A percentile compares a stretch with the other conserved stretches of the same genome.
phyloP scores from a whole-genome alignment of 192 early-diverging fungal genomes.

The Coemansia sp. region DNA sequence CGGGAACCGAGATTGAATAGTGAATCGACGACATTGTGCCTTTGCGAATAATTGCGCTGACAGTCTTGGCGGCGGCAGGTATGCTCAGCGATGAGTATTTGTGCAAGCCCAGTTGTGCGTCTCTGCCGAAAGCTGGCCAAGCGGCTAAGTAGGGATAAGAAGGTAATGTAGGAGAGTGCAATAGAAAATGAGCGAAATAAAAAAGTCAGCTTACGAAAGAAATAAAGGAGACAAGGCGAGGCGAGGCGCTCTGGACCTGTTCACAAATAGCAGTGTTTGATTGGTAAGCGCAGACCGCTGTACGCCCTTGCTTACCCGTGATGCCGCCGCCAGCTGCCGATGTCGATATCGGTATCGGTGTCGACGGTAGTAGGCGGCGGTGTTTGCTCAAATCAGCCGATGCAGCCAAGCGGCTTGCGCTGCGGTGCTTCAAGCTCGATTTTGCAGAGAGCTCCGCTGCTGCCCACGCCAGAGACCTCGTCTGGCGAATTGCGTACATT shows the following conservation, averaged over 20 bases:
- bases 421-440: background rate
- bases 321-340: background rate
- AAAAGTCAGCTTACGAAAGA: background rate
- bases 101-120: background rate
- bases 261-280: background rate
- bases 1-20: constrained; percentile 41
- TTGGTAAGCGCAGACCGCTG: background rate
- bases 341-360: background rate
- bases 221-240: background rate
- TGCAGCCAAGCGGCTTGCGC: background rate
- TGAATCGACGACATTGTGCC: constrained; percentile 29
- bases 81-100: constrained; percentile 6
- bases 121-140: constrained; percentile 4
- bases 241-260: background rate
- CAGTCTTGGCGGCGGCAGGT: background rate
- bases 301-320: constrained; percentile 5
- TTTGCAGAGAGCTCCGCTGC: background rate
- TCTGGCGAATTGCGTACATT: constrained; percentile 2
- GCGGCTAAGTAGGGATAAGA: background rate
- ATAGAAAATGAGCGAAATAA: background rate
- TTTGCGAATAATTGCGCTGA: background rate
- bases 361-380: background rate
- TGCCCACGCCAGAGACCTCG: background rate
- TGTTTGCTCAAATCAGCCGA: background rate
- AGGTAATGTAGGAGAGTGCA: background rate